phyloP scores from a whole-genome alignment of 1,284 basidiomycete species.

The Microstroma glucosiphilum region DNA sequence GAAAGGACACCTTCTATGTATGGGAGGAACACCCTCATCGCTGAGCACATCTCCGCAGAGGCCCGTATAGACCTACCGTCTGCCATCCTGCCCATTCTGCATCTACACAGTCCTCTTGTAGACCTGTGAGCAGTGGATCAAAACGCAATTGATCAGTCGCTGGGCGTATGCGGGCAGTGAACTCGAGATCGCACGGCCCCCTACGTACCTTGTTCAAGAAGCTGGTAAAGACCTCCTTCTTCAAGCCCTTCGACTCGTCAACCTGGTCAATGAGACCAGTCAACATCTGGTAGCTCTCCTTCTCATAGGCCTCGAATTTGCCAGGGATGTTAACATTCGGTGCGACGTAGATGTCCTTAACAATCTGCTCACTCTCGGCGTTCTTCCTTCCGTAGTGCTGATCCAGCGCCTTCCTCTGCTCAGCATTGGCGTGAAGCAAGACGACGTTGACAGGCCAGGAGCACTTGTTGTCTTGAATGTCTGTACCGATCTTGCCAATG shows the following conservation, averaged over 20 bases:
- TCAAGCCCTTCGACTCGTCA: constrained; percentile 57
- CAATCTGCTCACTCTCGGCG: constrained; percentile 59
- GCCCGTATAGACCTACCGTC: too few relatives aligned
- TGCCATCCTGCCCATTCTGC: too few relatives aligned
- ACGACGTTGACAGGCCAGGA: constrained; percentile 93
- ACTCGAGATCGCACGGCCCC: too few relatives aligned
- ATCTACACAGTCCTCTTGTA: too few relatives aligned
- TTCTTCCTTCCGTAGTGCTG: constrained; percentile 83
- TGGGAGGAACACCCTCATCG: too few relatives aligned
- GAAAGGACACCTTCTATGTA: too few relatives aligned
- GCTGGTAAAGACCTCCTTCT: constrained; percentile 71
- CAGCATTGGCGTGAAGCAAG: constrained; percentile 63
- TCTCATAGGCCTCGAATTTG: constrained; percentile 73
- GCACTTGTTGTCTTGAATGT: constrained; percentile 98
- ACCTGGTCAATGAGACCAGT: constrained; percentile 42
- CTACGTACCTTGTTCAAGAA: constrained; percentile 73
- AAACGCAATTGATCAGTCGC: too few relatives aligned
- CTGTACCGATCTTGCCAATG: constrained; percentile 94
- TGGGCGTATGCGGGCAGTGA: too few relatives aligned
- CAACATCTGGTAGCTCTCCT: constrained; percentile 60
- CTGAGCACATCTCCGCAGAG: too few relatives aligned
- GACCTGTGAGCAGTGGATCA: too few relatives aligned
- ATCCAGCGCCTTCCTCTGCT: constrained; percentile 59
- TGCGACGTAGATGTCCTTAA: constrained; percentile 73
- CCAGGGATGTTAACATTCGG: constrained; percentile 60